Conservation (phyloP, 805 yeast species). For the Hanseniaspora occidentalis region DNA sequence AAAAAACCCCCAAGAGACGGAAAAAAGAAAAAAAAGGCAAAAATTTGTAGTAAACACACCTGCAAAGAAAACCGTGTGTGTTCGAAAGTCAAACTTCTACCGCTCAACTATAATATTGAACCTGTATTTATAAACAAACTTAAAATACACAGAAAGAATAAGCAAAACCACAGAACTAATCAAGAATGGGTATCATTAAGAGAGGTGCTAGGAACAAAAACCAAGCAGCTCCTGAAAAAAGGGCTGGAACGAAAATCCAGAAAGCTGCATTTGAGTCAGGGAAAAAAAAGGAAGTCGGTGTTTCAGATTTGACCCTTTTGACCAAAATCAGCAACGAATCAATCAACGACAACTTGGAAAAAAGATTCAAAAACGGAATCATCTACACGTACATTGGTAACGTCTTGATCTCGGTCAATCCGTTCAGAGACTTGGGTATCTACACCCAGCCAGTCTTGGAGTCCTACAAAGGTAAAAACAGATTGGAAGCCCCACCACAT, state of each 20-base stretch:
- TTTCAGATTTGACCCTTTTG: constrained; percentile 81
- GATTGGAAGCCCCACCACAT: constrained; percentile 96
- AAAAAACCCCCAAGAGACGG: not conserved
- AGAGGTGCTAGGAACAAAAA: constrained; percentile 54
- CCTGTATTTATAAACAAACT: not conserved
- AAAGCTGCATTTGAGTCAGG: constrained; percentile 84
- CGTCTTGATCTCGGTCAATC: constrained; percentile 90
- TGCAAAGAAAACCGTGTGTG: not conserved
- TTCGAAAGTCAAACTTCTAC: not conserved
- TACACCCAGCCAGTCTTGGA: constrained; percentile 70
- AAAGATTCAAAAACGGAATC: constrained; percentile 77
- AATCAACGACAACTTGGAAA: constrained; percentile 81
- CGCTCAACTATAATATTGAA: not conserved
- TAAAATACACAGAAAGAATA: not conserved
- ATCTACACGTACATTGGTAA: constrained; percentile 92
- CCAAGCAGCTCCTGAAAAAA: constrained; percentile 41
- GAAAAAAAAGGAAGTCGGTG: constrained; percentile 96
- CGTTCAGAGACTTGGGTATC: constrained; percentile 91
- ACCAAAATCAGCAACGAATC: constrained; percentile 84
- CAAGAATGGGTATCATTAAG: constrained; percentile 60
- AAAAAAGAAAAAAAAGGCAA: not conserved
- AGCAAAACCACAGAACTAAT: not conserved
- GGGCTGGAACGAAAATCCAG: constrained; percentile 45
- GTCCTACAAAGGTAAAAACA: constrained; percentile 78
- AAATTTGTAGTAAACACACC: not conserved